Evolutionary conservation across 2,329 filamentous ascomycete genomes (phyloP).

Genomic region (Fusarium stilboides): DNA sequence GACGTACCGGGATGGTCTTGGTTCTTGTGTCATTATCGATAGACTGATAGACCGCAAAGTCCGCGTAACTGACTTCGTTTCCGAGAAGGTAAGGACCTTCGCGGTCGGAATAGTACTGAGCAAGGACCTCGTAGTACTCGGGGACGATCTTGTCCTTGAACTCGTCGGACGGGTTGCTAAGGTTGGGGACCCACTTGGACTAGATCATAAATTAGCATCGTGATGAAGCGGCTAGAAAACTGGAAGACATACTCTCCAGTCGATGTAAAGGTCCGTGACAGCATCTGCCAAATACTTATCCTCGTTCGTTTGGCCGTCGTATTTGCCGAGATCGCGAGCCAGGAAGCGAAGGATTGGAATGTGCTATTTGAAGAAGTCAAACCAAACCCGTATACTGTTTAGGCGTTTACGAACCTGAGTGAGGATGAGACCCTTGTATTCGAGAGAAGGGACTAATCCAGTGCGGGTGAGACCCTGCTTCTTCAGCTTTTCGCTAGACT

Average conservation of each 20-base stretch:
- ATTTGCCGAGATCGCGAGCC: conserved; percentile 32
- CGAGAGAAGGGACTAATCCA: conserved; percentile 54
- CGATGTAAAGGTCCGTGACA: conserved; percentile 20
- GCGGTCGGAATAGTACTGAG: conserved; percentile 30
- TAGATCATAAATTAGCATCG: background rate
- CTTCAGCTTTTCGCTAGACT: conserved; percentile 48
- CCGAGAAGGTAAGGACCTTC: conserved; percentile 33
- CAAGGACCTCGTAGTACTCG: conserved; percentile 21
- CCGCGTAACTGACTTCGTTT: conserved; percentile 25
- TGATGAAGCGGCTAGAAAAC: fast-evolving
- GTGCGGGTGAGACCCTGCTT: conserved; percentile 50
- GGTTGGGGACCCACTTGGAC: conserved; percentile 19
- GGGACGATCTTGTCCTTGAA: conserved; percentile 32
- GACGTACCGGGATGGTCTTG: conserved; percentile 21
- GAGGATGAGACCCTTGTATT: conserved; percentile 54
- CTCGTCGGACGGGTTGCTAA: conserved; percentile 13
- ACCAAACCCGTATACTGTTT: fast-evolving
- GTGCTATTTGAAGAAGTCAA: background rate
- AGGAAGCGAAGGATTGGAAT: conserved; percentile 29
- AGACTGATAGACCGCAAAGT: conserved; percentile 36
- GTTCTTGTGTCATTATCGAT: conserved; percentile 32
- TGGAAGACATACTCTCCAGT: conserved; percentile 17
- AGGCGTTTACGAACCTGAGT: conserved; percentile 21
- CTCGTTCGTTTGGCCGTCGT: conserved; percentile 25
- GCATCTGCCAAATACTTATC: conserved; percentile 36